phyloP scores from a whole-genome alignment of 306 rosid genomes.

The Mimosa pudica region DNA sequence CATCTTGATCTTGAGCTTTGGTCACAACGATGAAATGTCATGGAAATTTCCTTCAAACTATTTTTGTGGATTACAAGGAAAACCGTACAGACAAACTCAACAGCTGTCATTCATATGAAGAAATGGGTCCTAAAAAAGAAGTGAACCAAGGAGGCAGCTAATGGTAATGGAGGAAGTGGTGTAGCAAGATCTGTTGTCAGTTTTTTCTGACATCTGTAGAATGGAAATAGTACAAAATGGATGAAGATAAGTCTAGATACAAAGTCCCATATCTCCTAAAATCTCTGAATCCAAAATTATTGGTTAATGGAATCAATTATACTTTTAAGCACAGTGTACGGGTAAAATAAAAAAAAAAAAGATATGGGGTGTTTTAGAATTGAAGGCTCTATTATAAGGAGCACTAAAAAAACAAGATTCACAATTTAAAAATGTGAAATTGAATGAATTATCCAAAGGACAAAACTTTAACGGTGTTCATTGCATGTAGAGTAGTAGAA shows the following conservation, averaged over 20 bases:
- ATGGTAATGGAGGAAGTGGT: conserved; percentile 57
- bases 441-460: conserved; percentile 34
- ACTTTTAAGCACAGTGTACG: conserved; percentile 19
- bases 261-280: conserved; percentile 49
- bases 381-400: conserved; percentile 35
- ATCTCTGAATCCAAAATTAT: conserved; percentile 9
- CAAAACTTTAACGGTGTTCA: conserved; percentile 30
- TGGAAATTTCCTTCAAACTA: conserved; percentile 46
- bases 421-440: conserved; percentile 9
- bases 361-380: conserved; percentile 29
- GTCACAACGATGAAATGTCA: conserved; percentile 39
- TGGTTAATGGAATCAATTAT: conserved; percentile 23
- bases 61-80: conserved; percentile 28
- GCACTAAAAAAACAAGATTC: conserved; percentile 44
- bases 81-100: conserved; percentile 45
- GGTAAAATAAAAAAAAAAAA: conserved; percentile 16
- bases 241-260: conserved; percentile 65
- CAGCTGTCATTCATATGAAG: conserved; percentile 23
- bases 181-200: conserved; percentile 50
- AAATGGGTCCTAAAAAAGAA: conserved; percentile 36
- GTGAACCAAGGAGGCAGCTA: conserved; percentile 40
- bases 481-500: conserved; percentile 15
- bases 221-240: conserved; percentile 42
- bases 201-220: conserved; percentile 55
- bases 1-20: neutral